These are phyloP conservation scores for Cladophialophora bantiana DNA, from an alignment of 2,329 filamentous ascomycete species.

Conservation along the genomic window DNA sequence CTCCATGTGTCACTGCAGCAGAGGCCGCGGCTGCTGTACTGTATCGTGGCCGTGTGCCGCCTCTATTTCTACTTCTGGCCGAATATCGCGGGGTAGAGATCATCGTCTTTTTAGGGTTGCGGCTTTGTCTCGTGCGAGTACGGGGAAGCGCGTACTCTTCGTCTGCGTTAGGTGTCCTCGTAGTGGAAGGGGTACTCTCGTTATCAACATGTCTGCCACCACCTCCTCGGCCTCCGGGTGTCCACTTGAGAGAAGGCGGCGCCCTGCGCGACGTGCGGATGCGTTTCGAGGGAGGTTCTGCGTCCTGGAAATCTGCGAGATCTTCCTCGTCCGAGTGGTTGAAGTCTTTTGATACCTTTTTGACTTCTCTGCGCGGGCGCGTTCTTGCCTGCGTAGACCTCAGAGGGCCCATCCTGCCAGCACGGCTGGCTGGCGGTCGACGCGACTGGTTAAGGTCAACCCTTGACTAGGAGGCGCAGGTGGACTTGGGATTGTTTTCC, in stretches of 20 bases:
- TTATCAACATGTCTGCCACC: slow-evolving; percentile 83
- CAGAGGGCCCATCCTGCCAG: slow-evolving; percentile 36
- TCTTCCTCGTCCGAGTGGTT: slow-evolving; percentile 45
- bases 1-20: slow-evolving; percentile 84
- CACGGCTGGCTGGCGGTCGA: slow-evolving; percentile 16
- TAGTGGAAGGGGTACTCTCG: slow-evolving; percentile 49
- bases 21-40: slow-evolving; percentile 86
- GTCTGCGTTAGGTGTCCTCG: slow-evolving; percentile 61
- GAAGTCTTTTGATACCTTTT: slow-evolving; percentile 43
- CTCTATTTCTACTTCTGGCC: slow-evolving; percentile 37
- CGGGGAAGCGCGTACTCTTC: slow-evolving; percentile 52
- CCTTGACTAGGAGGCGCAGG: slow-evolving; percentile 30
- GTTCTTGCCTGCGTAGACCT: slow-evolving; percentile 36
- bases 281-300: slow-evolving; percentile 72
- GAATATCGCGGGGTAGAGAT: slow-evolving; percentile 34
- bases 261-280: slow-evolving; percentile 65
- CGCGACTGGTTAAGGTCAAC: slow-evolving; percentile 24
- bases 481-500: slow-evolving; percentile 26
- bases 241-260: slow-evolving; percentile 42
- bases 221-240: slow-evolving; percentile 85
- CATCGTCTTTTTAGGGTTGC: slow-evolving; percentile 32
- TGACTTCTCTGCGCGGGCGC: slow-evolving; percentile 43
- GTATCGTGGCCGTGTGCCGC: slow-evolving; percentile 67
- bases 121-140: slow-evolving; percentile 56
- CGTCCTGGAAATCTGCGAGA: slow-evolving; percentile 36